Conservation (phyloP, 352 stramenopile species). For the Pythium phragmiticola region DNA sequence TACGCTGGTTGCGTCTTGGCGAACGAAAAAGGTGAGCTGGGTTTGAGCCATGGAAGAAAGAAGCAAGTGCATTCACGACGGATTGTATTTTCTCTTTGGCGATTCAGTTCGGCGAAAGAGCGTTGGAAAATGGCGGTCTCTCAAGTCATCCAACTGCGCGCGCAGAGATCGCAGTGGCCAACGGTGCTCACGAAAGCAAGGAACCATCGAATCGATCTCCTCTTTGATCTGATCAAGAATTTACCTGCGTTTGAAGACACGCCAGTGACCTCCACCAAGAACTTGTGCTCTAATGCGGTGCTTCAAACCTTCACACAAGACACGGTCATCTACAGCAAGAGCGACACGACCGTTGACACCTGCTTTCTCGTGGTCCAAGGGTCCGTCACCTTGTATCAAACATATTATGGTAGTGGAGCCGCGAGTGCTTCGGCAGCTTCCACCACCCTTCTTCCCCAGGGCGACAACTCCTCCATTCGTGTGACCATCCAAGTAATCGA, state of each 20-base stretch:
- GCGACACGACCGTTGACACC: conserved; percentile 26
- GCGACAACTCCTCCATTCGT: conserved; percentile 19
- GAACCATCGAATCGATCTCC: conserved; percentile 36
- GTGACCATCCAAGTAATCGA: conserved; percentile 33
- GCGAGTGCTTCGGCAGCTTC: not conserved
- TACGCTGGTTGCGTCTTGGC: conserved; percentile 18
- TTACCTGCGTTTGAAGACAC: conserved; percentile 36
- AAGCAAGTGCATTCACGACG: not conserved
- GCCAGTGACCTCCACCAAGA: conserved; percentile 17
- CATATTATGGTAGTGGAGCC: conserved; percentile 13
- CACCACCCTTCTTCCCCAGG: not conserved
- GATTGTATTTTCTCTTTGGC: not conserved
- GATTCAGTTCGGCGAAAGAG: conserved; percentile 23
- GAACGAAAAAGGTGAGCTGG: conserved; percentile 15
- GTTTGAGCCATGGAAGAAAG: not conserved
- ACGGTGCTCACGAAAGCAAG: conserved; percentile 34
- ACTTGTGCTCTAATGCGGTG: conserved; percentile 34
- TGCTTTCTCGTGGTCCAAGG: conserved; percentile 45
- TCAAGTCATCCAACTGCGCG: conserved; percentile 35
- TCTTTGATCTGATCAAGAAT: conserved; percentile 34
- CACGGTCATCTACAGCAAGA: conserved; percentile 34
- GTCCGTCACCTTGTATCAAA: conserved; percentile 37
- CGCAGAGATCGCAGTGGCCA: conserved; percentile 34
- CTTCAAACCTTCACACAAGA: conserved; percentile 34
- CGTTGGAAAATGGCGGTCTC: conserved; percentile 38